These are phyloP conservation scores for Neofusicoccum ribis DNA, from an alignment of 2,329 filamentous ascomycete species.

Conservation along the genomic window DNA sequence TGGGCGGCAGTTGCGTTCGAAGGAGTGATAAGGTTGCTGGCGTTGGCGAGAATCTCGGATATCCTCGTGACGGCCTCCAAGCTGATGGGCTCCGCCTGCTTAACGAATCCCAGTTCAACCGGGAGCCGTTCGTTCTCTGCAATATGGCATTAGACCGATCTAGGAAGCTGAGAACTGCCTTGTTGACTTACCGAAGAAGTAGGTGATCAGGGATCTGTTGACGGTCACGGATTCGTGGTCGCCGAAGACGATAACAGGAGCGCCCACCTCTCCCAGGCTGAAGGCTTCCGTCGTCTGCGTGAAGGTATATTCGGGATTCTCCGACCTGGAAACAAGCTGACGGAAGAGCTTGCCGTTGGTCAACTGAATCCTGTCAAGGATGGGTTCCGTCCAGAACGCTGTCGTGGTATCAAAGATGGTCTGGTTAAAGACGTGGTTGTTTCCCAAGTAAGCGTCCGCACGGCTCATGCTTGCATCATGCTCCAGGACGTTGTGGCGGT, in stretches of 20 bases:
- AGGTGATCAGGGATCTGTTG: constrained; percentile 43
- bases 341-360: constrained; percentile 51
- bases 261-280: constrained; percentile 53
- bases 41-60: neutral
- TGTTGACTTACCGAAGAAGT: constrained; percentile 46
- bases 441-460: constrained; percentile 52
- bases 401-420: constrained; percentile 50
- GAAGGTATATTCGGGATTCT: constrained; percentile 53
- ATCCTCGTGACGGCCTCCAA: constrained; percentile 22
- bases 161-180: too few relatives aligned
- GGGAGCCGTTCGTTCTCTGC: constrained; percentile 48
- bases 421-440: constrained; percentile 55
- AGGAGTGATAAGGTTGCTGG: neutral
- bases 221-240: constrained; percentile 44
- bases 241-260: constrained; percentile 54
- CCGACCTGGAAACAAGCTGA: constrained; percentile 46
- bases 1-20: neutral
- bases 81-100: constrained; percentile 23
- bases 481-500: constrained; percentile 50
- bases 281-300: constrained; percentile 45
- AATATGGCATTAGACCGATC: neutral
- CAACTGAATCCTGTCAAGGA: constrained; percentile 42
- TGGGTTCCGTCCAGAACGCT: constrained; percentile 48
- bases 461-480: constrained; percentile 53
- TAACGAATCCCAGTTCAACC: constrained; percentile 41